A percentile compares a stretch with the other conserved stretches of the same genome.
These are phyloP conservation scores for Onygena corvina DNA, from an alignment of 2,329 filamentous ascomycete genomes.

Conservation along the genomic window DNA sequence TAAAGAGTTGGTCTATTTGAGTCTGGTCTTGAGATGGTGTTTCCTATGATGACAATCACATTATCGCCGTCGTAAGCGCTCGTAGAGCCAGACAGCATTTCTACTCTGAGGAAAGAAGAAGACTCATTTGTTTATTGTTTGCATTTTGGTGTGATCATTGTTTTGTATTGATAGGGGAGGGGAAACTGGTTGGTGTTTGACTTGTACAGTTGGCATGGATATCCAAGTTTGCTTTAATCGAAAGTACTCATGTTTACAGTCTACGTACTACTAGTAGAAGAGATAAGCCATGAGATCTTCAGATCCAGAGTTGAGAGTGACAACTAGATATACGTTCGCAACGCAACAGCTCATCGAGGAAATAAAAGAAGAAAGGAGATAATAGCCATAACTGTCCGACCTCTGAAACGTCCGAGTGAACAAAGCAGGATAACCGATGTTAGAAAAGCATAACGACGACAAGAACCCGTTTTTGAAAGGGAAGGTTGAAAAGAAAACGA, in stretches of 20 bases:
- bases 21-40: background rate
- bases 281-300: too few species aligned
- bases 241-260: too few species aligned
- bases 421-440: background rate
- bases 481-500: background rate
- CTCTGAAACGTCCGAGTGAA: background rate
- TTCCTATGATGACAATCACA: constrained; percentile 2
- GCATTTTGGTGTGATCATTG: background rate
- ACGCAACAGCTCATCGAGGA: background rate
- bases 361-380: background rate
- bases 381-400: background rate
- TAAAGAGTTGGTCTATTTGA: background rate
- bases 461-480: background rate
- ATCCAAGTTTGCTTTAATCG: too few species aligned
- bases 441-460: background rate
- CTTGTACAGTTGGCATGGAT: too few species aligned
- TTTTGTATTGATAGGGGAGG: too few species aligned
- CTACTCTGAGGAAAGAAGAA: background rate
- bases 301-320: too few species aligned
- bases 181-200: too few species aligned
- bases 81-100: background rate
- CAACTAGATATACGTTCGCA: background rate
- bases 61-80: background rate
- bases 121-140: background rate
- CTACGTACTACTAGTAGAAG: too few species aligned